phyloP scores from a whole-genome alignment of 2,329 filamentous ascomycete genomes.

The Knoxdaviesia capensis region DNA sequence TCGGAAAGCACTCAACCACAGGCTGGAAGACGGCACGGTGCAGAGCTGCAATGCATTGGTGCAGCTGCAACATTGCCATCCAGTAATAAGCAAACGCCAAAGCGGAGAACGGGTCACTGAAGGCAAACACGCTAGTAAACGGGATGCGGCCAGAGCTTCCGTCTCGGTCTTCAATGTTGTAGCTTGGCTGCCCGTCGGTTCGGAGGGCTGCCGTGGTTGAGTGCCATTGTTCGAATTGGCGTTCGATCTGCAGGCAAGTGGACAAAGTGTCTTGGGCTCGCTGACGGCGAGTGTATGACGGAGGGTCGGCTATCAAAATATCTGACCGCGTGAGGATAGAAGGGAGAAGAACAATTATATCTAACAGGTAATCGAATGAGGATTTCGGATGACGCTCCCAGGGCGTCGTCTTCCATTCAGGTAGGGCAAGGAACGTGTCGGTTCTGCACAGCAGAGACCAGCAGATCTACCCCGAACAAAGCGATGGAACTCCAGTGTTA shows the following conservation, averaged over 20 bases:
- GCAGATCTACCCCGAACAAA: slow-evolving; percentile 15
- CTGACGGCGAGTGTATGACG: slow-evolving; percentile 19
- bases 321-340: slow-evolving; percentile 24
- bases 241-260: slow-evolving; percentile 25
- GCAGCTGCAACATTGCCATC: slow-evolving; percentile 27
- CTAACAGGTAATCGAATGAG: slow-evolving; percentile 28
- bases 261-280: slow-evolving; percentile 26
- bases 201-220: slow-evolving; percentile 9
- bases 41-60: slow-evolving; percentile 24
- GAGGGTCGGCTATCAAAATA: slow-evolving; percentile 16
- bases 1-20: slow-evolving; percentile 18
- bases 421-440: slow-evolving; percentile 26
- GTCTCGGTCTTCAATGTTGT: slow-evolving; percentile 1
- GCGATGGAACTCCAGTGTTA: slow-evolving; percentile 1
- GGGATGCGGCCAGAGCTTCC: slow-evolving; percentile 12
- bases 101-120: slow-evolving; percentile 22
- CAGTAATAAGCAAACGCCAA: slow-evolving; percentile 32
- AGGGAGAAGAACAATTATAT: slow-evolving; percentile 26
- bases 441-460: slow-evolving; percentile 27
- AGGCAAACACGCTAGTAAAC: slow-evolving; percentile 23
- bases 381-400: slow-evolving; percentile 32
- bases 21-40: slow-evolving; percentile 23
- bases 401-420: slow-evolving; percentile 29
- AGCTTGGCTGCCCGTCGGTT: slow-evolving; percentile 3
- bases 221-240: slow-evolving; percentile 27